Conservation (phyloP, 306 rosid species). For the Phaseolus lunatus region DNA sequence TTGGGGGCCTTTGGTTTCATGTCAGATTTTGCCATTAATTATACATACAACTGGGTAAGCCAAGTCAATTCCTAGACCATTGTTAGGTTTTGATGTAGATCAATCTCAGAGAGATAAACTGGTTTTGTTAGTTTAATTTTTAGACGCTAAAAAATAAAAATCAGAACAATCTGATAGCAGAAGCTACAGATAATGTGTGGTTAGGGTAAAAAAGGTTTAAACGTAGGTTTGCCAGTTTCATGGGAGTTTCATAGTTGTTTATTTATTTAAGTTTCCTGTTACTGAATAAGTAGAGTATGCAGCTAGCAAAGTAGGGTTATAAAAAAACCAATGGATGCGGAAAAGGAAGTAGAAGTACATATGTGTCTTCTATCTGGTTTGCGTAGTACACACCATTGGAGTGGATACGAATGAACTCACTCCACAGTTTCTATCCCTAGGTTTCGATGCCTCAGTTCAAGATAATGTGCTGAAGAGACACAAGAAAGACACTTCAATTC, state of each 20-base stretch:
- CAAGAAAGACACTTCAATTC: background rate
- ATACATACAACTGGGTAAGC: background rate
- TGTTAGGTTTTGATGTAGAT: background rate
- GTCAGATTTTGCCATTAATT: conserved; percentile 22
- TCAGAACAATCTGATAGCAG: background rate
- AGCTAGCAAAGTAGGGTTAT: background rate
- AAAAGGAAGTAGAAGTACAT: background rate
- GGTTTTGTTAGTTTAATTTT: no score
- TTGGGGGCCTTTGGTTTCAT: background rate
- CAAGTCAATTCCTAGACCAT: background rate
- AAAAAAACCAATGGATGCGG: background rate
- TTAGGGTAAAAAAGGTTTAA: background rate
- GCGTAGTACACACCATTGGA: background rate
- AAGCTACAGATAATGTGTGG: background rate
- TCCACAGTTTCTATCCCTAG: background rate
- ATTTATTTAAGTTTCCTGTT: background rate
- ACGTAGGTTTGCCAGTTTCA: conserved; percentile 12
- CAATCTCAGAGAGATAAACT: background rate
- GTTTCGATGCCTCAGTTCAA: no score
- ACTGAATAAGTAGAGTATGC: background rate
- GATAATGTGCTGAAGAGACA: background rate
- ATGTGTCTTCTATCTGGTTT: background rate
- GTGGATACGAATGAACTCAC: background rate
- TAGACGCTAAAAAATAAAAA: background rate
- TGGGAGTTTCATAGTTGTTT: background rate